phyloP scores from a whole-genome alignment of 1,139 yeast genomes.

The Pichia sp. region DNA sequence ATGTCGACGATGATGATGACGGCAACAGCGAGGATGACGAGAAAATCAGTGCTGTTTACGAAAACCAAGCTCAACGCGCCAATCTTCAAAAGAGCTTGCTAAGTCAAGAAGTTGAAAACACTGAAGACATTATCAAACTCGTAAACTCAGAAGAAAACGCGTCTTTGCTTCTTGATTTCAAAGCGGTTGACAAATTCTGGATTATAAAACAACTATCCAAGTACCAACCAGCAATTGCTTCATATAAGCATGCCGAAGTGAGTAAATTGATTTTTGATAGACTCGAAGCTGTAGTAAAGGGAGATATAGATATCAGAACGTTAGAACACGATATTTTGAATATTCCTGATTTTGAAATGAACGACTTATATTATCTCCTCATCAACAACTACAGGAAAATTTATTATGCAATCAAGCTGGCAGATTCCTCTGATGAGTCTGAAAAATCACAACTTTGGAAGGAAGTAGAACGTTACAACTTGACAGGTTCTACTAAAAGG shows the following conservation, averaged over 20 bases:
- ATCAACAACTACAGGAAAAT: conserved; percentile 33
- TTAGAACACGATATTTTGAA: conserved; percentile 47
- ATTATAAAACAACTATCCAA: conserved; percentile 35
- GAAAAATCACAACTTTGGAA: conserved; percentile 12
- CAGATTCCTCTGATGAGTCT: conserved; percentile 11
- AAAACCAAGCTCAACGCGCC: not conserved
- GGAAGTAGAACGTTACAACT: not conserved
- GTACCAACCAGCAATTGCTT: conserved; percentile 29
- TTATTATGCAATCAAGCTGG: conserved; percentile 23
- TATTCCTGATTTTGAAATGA: conserved; percentile 42
- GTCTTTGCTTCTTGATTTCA: conserved; percentile 9
- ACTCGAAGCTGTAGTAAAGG: conserved; percentile 25
- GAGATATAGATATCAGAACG: conserved; percentile 31
- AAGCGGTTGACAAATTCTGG: conserved; percentile 43
- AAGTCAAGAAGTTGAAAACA: conserved; percentile 8
- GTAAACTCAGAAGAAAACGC: conserved; percentile 3
- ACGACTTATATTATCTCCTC: conserved; percentile 40
- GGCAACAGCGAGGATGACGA: conserved; percentile 17
- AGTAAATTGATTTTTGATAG: conserved; percentile 23
- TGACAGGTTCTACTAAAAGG: not conserved
- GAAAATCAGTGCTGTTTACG: conserved; percentile 1
- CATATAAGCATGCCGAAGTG: conserved; percentile 22
- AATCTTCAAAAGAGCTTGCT: conserved; percentile 2
- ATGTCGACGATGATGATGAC: conserved; percentile 24
- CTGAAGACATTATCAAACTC: conserved; percentile 15